Conservation (phyloP, 2,329 filamentous ascomycete genomes). For the Paramyrothecium roridum region DNA sequence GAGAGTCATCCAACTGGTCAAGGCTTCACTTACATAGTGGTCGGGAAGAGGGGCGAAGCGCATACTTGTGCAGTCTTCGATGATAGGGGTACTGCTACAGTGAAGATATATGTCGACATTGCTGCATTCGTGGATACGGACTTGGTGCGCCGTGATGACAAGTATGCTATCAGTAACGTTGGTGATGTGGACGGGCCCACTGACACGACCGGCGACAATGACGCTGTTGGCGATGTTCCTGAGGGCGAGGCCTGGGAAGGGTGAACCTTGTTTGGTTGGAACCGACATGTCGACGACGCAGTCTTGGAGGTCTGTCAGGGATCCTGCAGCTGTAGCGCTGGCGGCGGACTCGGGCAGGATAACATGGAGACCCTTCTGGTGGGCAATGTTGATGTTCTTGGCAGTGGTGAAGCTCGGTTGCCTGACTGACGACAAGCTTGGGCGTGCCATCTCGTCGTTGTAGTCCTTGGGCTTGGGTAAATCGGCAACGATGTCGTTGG, state of each 20-base stretch:
- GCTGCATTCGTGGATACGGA: constrained; percentile 84
- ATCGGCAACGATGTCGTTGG: constrained; percentile 32
- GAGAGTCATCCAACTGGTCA: background rate
- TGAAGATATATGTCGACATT: constrained; percentile 82
- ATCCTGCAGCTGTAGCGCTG: constrained; percentile 69
- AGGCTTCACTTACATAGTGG: constrained; percentile 60
- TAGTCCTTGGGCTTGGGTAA: constrained; percentile 45
- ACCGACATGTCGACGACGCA: constrained; percentile 81
- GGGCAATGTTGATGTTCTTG: constrained; percentile 60
- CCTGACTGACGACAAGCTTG: constrained; percentile 39
- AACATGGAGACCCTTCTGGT: constrained; percentile 69
- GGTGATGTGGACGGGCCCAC: constrained; percentile 82
- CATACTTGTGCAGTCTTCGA: constrained; percentile 80
- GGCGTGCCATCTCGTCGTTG: constrained; percentile 51
- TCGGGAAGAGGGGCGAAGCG: constrained; percentile 75
- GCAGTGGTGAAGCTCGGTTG: constrained; percentile 63
- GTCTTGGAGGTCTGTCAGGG: constrained; percentile 63
- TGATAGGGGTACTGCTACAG: constrained; percentile 82
- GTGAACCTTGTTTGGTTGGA: constrained; percentile 51
- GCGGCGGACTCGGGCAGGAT: constrained; percentile 70
- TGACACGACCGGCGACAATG: constrained; percentile 73
- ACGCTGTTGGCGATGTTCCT: constrained; percentile 69
- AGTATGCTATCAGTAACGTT: constrained; percentile 68
- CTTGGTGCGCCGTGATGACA: constrained; percentile 79
- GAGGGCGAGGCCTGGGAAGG: constrained; percentile 67